phyloP scores from a whole-genome alignment of 2,329 filamentous ascomycete species.

The Microdochium nivale region DNA sequence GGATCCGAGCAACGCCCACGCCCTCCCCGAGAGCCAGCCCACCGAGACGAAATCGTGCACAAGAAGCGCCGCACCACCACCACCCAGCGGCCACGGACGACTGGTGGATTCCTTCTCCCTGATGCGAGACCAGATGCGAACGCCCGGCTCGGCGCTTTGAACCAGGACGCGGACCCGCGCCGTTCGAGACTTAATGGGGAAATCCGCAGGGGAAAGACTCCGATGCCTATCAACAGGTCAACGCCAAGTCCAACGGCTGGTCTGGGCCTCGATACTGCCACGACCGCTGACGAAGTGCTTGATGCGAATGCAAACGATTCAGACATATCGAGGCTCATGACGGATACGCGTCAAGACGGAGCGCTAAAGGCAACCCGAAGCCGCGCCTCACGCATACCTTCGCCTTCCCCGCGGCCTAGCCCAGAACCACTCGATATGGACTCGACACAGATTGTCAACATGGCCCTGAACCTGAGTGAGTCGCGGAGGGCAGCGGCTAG shows the following conservation, averaged over 20 bases:
- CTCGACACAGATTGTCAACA: slow-evolving; percentile 82
- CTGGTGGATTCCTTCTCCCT: neutral
- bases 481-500: slow-evolving; percentile 58
- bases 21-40: neutral
- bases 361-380: neutral
- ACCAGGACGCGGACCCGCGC: neutral
- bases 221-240: neutral
- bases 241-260: neutral
- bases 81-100: neutral
- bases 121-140: neutral
- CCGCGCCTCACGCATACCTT: neutral
- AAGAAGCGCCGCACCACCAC: neutral
- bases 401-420: slow-evolving; percentile 13
- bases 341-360: neutral
- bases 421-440: slow-evolving; percentile 53
- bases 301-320: neutral
- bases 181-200: neutral
- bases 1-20: neutral
- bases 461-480: slow-evolving; percentile 84
- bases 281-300: neutral
- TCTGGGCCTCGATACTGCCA: neutral
- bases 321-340: too few species aligned
- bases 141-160: neutral
- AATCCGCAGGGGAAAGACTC: neutral
- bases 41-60: neutral